phyloP scores from a whole-genome alignment of 2,329 filamentous ascomycete genomes.

The Fusarium chlamydosporum region DNA sequence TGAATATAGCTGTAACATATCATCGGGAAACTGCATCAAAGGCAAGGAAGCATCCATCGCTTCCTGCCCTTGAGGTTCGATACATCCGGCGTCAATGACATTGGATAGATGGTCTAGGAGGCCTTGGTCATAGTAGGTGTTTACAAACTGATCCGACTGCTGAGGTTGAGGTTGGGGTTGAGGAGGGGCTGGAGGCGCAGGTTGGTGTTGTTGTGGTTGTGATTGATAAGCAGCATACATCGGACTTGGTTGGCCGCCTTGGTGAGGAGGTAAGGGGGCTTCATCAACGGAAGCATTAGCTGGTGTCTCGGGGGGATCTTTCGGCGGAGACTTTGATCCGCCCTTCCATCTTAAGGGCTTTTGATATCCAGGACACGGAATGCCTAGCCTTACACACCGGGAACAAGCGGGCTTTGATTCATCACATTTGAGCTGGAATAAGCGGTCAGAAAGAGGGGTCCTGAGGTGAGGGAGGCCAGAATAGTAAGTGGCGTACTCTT shows the following conservation, averaged over 20 bases:
- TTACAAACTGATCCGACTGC: constrained; percentile 15
- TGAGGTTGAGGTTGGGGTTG: constrained; percentile 14
- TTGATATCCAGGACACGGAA: constrained; percentile 44
- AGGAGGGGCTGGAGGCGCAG: neutral
- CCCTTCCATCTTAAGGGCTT: constrained; percentile 42
- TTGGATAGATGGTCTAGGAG: constrained; percentile 35
- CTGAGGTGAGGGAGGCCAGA: neutral
- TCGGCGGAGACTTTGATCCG: constrained; percentile 22
- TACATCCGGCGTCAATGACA: constrained; percentile 21
- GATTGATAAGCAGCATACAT: constrained; percentile 25
- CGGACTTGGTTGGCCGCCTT: constrained; percentile 4
- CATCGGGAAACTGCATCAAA: constrained; percentile 36
- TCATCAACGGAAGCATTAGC: constrained; percentile 15
- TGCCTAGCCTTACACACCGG: constrained; percentile 44
- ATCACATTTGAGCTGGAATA: constrained; percentile 44
- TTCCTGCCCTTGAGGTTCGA: constrained; percentile 9
- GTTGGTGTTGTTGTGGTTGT: constrained; percentile 5
- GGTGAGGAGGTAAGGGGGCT: constrained; percentile 9
- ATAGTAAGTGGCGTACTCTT: constrained; percentile 26
- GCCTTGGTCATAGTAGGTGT: constrained; percentile 25
- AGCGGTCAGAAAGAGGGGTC: constrained; percentile 13
- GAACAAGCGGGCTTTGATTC: constrained; percentile 42
- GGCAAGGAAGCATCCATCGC: constrained; percentile 28
- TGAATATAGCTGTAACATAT: constrained; percentile 20
- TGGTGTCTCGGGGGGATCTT: constrained; percentile 16